These are phyloP conservation scores for Mucor plumbeus DNA, from an alignment of 371 early-diverging fungal genomes.

Conservation along the genomic window DNA sequence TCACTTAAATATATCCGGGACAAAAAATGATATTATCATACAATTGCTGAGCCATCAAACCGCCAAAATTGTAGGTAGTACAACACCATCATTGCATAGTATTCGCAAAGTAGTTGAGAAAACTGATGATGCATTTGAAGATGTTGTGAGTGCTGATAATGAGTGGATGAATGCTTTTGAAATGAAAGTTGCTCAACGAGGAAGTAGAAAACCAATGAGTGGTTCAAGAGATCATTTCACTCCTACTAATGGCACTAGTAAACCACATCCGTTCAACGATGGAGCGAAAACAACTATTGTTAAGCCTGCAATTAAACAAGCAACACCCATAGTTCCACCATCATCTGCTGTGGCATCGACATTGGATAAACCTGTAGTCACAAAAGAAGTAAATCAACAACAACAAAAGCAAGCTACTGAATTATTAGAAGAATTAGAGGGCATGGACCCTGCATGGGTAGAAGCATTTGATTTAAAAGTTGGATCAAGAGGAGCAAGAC, in stretches of 20 bases:
- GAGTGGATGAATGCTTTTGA: slow-evolving; percentile 45
- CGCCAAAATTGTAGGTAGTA: slow-evolving; percentile 18
- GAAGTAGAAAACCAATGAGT: slow-evolving; percentile 13
- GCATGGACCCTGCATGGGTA: slow-evolving; percentile 27
- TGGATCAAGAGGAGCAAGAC: slow-evolving; percentile 22
- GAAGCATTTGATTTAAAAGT: slow-evolving; percentile 37
- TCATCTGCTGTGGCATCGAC: background rate
- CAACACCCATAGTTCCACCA: background rate
- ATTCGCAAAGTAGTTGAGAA: background rate
- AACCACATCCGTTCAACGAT: slow-evolving; percentile 21
- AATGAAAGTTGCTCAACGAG: slow-evolving; percentile 31
- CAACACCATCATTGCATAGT: slow-evolving; percentile 7
- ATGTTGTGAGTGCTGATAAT: slow-evolving; percentile 15
- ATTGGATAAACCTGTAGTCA: background rate
- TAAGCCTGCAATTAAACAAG: background rate
- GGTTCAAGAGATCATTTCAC: background rate
- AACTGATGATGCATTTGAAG: background rate
- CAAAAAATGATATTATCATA: slow-evolving; percentile 37
- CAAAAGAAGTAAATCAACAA: background rate
- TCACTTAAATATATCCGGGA: slow-evolving; percentile 18
- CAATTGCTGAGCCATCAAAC: slow-evolving; percentile 23
- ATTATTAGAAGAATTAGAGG: slow-evolving; percentile 4
- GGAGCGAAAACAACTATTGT: background rate
- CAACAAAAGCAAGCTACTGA: background rate
- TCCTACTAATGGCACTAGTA: background rate